phyloP scores from a whole-genome alignment of 2,329 filamentous ascomycete species.

The Monosporascus sp. region DNA sequence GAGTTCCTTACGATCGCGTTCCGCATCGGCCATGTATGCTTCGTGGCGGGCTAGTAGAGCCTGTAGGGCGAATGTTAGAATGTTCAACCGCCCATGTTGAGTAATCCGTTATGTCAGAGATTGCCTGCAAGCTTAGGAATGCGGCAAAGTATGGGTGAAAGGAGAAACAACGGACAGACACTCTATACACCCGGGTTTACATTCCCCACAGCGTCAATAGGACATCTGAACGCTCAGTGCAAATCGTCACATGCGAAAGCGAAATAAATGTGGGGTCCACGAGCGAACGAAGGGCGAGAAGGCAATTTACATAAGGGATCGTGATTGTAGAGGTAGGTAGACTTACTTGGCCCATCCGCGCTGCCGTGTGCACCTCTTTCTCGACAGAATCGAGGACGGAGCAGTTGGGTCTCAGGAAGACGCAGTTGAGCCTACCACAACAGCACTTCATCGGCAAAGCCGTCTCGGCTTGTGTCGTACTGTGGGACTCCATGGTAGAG shows the following conservation, averaged over 20 bases:
- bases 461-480: conserved; percentile 15
- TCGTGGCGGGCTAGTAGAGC: conserved; percentile 88
- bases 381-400: conserved; percentile 74
- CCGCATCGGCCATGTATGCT: conserved; percentile 87
- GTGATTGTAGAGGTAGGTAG: conserved; percentile 18
- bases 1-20: conserved; percentile 74
- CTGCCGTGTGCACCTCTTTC: conserved; percentile 80
- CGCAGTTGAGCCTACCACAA: conserved; percentile 76
- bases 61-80: conserved; percentile 73
- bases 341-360: conserved; percentile 86
- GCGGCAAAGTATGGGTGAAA: conserved; percentile 1
- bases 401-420: conserved; percentile 75
- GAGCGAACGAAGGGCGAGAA: neutral
- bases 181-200: neutral
- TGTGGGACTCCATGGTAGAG: neutral
- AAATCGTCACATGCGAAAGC: neutral
- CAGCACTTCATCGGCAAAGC: conserved; percentile 59
- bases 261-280: neutral
- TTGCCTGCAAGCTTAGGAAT: conserved; percentile 16
- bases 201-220: neutral
- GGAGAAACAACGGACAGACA: neutral
- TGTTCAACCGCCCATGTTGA: conserved; percentile 30
- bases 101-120: neutral
- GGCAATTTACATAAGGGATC: conserved; percentile 2
- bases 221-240: neutral